Conservation (phyloP, 129 eudicot species). For the Escallonia rubra region DNA sequence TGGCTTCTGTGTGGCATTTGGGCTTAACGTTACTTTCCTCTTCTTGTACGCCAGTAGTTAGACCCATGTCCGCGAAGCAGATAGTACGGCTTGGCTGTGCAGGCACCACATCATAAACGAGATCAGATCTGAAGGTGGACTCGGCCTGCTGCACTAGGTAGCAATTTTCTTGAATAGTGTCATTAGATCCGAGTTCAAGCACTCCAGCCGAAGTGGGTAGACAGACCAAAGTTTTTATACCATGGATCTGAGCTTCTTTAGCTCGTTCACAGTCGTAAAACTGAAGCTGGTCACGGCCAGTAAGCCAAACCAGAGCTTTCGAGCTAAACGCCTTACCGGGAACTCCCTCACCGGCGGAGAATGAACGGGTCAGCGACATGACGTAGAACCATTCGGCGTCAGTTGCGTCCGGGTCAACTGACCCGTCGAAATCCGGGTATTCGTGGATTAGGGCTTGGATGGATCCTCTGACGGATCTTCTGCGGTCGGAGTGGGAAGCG, state of each 20-base stretch:
- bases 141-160: slow-evolving; percentile 33
- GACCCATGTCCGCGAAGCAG: slow-evolving; percentile 23
- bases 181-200: slow-evolving; percentile 60
- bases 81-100: slow-evolving; percentile 3
- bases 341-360: slow-evolving; percentile 42
- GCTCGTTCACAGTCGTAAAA: slow-evolving; percentile 49
- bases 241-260: slow-evolving; percentile 64
- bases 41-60: slow-evolving; percentile 15
- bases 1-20: neutral
- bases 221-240: slow-evolving; percentile 57
- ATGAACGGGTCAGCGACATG: slow-evolving; percentile 38
- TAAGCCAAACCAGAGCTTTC: slow-evolving; percentile 46
- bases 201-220: slow-evolving; percentile 55
- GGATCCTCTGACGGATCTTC: slow-evolving; percentile 25
- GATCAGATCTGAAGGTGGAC: slow-evolving; percentile 32
- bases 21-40: neutral
- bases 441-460: slow-evolving; percentile 35
- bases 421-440: neutral
- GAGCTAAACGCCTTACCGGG: slow-evolving; percentile 43
- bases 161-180: slow-evolving; percentile 38
- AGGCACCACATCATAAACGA: no score
- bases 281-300: slow-evolving; percentile 37
- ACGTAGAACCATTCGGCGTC: slow-evolving; percentile 73
- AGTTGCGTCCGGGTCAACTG: slow-evolving; percentile 25
- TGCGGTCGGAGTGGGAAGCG: slow-evolving; percentile 1